Evolutionary conservation across 1,284 basidiomycete genomes (phyloP), one percentile per base, ranked within the genome.

Genomic region (Trametes pubescens): DNA sequence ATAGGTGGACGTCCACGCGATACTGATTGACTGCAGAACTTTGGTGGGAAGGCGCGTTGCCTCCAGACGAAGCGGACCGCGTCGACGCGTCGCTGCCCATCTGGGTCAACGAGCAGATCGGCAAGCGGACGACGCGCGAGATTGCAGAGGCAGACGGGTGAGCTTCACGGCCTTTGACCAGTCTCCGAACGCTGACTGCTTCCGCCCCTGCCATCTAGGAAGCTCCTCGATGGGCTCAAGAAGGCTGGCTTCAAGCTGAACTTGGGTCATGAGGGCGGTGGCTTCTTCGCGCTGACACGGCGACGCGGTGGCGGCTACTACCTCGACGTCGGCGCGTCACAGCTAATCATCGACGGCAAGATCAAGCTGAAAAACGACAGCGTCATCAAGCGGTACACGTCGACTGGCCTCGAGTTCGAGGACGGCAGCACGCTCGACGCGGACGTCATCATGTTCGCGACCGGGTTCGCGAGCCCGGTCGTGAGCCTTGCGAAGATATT

Each of bases 311-410:
- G 80, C 14, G 80, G 79, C 1, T 82, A 81, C 69, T 81, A 81
- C 71, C 78, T 80, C 79, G 89, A 91, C 64, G 84, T 85, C 40
- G 92, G 90, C 59, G 86, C 83, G 24, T 86, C 85, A 62, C 82
- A 88, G 72, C 75, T 86, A 62, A 85, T 93, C 68, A 81, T 86
- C 32, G 87, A 91, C 61, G 86, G 87, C 32, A 87, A 89, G 71
- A 92, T 94, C 77, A 91, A 91, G 73, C 77, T 93, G 53, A 91
- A 92, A 76, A 87, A 82, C 69, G 88, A 88, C 57, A 82, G 80
- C 49, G 77, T 81, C 59, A 83, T 90, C 65, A 78, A 83, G 59
- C 72, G 75, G 46, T 88, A 86, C 71, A 88, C 84, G 0, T 80
- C 84, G 67, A 82, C 75, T 8, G 85, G 85, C 0, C 71, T 93